Base-by-base conservation (phyloP, 2,329 filamentous ascomycete genomes). In the Trichophyton rubrum region DNA sequence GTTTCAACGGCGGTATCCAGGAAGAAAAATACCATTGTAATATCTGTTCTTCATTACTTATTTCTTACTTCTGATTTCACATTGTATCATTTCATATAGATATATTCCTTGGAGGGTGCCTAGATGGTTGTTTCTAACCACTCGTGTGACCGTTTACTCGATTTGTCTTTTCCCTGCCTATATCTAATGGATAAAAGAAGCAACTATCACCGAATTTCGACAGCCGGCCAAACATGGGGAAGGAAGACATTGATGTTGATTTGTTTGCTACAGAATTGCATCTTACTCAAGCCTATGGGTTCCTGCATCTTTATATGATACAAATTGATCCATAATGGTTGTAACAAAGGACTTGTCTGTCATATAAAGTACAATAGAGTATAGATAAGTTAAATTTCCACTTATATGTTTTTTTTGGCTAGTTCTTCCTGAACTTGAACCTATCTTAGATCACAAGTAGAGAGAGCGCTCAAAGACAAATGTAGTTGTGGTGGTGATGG, bases 371-470 rank as follows among this genome's bases (percentile, higher is more conserved):
- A 55, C 3, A 6, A 13, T 55, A 17, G 15, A 55, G 24, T 20
- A 17, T 55, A 35, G 33, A 55, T 55, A 35, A 55, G 38, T 55
- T 55, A 55, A 38, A 55, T 35, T 35, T 55, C 30, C 49, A 55
- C 49, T 35, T 33, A 55, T 55, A 55, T 33, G 35, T 55, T 49
- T 55, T 49, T 55, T 17, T 55, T 49, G 5, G 5, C 24, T 17
- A 35, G 49, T 55, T 33, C 49, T 27, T 55, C 49, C 49, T n/a
- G 27, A 55, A 13, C 45, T n/a, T 24, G 20, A 27, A 49, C 9
- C 9, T 49, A 27, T 55, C 27, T 15, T 27, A 20, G n/a, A 33
- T 27, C 20, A 24, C n/a, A 15, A 17, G 22, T 20, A 30, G 49
- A 53, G 11, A 47, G 20, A 20, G 7, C 43, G 45, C 45, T 49